phyloP scores from a whole-genome alignment of 2,329 filamentous ascomycete species.

The Didymella glomerata region DNA sequence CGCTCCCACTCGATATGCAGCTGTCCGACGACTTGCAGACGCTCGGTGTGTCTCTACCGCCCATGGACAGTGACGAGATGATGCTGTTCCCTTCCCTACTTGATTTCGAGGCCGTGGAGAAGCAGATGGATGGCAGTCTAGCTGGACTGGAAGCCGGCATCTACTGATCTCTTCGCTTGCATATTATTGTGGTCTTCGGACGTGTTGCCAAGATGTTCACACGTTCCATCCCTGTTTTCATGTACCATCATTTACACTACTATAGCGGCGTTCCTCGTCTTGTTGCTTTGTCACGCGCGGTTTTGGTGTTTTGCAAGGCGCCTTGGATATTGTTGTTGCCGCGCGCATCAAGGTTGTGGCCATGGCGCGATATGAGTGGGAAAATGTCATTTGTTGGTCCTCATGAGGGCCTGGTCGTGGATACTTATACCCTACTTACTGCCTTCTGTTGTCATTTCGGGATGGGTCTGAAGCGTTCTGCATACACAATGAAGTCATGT shows the following conservation, averaged over 20 bases:
- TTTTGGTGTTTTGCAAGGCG: conserved; percentile 3
- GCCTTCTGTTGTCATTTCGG: conserved; percentile 15
- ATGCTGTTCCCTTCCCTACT: conserved; percentile 46
- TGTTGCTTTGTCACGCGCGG: neutral
- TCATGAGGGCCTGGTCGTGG: conserved; percentile 8
- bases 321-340: conserved; percentile 5
- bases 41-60: conserved; percentile 43
- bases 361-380: conserved; percentile 7
- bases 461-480: conserved; percentile 17
- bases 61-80: conserved; percentile 48
- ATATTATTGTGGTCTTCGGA: conserved; percentile 5
- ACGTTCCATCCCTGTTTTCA: conserved; percentile 1
- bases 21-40: conserved; percentile 44
- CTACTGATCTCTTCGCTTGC: conserved; percentile 8
- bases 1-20: conserved; percentile 43
- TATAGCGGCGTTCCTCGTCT: neutral
- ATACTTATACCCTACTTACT: conserved; percentile 23
- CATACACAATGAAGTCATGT: conserved; percentile 8
- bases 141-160: conserved; percentile 18
- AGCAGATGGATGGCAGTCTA: conserved; percentile 44
- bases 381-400: too few species aligned
- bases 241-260: conserved; percentile 10
- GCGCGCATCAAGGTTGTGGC: neutral
- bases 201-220: neutral
- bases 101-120: conserved; percentile 47